Evolutionary conservation across 495 filamentous ascomycete species (phyloP), one percentile per base, ranked within the genome.

Genomic region (Penicillium atrosanguineum): DNA sequence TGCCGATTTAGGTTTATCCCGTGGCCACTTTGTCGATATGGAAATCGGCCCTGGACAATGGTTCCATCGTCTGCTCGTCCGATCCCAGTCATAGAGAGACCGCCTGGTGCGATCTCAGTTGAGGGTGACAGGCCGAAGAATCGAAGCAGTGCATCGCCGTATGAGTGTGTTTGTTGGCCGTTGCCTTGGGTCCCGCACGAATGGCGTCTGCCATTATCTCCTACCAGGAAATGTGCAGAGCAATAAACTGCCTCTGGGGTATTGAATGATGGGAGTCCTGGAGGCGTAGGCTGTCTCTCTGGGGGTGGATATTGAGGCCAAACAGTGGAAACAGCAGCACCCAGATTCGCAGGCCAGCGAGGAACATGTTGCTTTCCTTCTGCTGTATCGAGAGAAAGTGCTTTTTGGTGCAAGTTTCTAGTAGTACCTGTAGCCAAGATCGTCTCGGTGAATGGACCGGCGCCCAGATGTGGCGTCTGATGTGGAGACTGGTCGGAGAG

Each of bases 201-300:
- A 14, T 25, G 16, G 21, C 53, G 53, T 50, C 44, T 21, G 19
- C 16, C 21, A 11, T 39, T 52, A 5, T 48, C 43, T 45, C 51
- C 49, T 4, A 42, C 20, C 20, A 62, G 39, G 25, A 70, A 69
- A 18, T 59, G 71, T 7, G 63, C 54, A 23, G 69, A 62, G 53
- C 62, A 71, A 16, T 56, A 54, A 7, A 75, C 50, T 7, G 77
- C 77, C 59, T 77, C 75, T 18, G 61, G 65, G 11, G 71, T 69
- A 25, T 72, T 70, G 50, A 80, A 80, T 1, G 73, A 74, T 1
- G 77, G 77, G 34, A 80, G 55, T 2, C 76, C 74, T 2, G 76
- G 75, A 25, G 77, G 77, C 8, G 77, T 80, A 6, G 75, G 72
- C 9, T 59, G 49, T 50, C 77, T 62, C 26, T 57, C 55, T 7